Percentiles rank a stretch among this genome's conserved stretches.
These are phyloP conservation scores for Lenwebbia sp. DNA, from an alignment of 345 rosid genomes.

Conservation along the genomic window DNA sequence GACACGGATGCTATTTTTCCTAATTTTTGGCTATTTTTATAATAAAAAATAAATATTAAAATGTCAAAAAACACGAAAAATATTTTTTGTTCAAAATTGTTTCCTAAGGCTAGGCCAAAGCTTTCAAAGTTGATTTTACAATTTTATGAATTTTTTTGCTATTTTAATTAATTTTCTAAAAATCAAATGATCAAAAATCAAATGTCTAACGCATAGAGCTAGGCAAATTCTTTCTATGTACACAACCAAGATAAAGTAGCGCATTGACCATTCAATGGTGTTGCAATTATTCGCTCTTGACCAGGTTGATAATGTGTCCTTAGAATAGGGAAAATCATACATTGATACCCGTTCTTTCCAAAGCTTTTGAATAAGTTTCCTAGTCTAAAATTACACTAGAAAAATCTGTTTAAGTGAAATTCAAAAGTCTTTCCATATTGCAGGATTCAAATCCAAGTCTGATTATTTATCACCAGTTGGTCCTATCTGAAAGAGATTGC, in stretches of 20 bases:
- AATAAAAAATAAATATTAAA: too few relatives aligned
- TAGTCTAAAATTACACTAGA: neutral
- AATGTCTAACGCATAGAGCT: neutral
- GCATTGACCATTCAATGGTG: neutral
- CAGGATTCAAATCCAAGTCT: neutral
- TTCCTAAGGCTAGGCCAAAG: too few relatives aligned
- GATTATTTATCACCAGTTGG: neutral
- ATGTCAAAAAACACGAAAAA: too few relatives aligned
- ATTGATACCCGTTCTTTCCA: neutral
- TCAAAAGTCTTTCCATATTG: neutral
- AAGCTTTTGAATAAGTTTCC: neutral
- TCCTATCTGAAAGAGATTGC: neutral
- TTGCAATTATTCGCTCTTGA: neutral
- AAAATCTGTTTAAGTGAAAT: neutral
- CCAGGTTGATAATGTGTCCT: neutral
- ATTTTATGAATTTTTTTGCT: too few relatives aligned
- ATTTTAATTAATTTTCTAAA: too few relatives aligned
- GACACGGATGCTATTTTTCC: too few relatives aligned
- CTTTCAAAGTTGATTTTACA: too few relatives aligned
- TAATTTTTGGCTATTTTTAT: too few relatives aligned
- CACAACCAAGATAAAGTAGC: neutral
- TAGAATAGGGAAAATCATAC: neutral
- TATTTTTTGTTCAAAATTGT: too few relatives aligned
- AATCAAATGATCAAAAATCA: too few relatives aligned
- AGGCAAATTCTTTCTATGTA: neutral